Conservation (phyloP, 2,329 filamentous ascomycete species). For the Fusarium floridanum region DNA sequence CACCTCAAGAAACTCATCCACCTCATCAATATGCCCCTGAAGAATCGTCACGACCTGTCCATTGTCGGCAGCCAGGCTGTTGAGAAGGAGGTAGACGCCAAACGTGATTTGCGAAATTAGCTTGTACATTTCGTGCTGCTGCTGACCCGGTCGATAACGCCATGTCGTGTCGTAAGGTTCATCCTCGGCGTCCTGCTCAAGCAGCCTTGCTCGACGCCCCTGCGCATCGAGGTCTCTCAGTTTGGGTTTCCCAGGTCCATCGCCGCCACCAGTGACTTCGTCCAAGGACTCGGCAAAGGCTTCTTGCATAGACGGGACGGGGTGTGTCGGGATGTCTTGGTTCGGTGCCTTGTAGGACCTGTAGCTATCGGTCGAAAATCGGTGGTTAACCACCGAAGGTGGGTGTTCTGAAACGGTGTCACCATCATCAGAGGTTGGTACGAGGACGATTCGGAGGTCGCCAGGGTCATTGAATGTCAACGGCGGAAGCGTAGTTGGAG, state of each 20-base stretch:
- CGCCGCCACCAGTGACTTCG: slow-evolving; percentile 70
- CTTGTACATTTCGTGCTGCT: slow-evolving; percentile 90
- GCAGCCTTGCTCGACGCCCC: slow-evolving; percentile 73
- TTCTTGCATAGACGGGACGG: slow-evolving; percentile 80
- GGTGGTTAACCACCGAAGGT: slow-evolving; percentile 31
- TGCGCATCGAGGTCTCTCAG: slow-evolving; percentile 68
- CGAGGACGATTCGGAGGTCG: slow-evolving; percentile 49
- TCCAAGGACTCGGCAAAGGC: slow-evolving; percentile 86
- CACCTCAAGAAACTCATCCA: slow-evolving; percentile 90
- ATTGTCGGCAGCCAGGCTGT: slow-evolving; percentile 89
- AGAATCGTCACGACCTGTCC: slow-evolving; percentile 89
- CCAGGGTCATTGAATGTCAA: slow-evolving; percentile 46
- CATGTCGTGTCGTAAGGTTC: slow-evolving; percentile 80
- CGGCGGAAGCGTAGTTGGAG: slow-evolving; percentile 47
- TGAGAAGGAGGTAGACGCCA: slow-evolving; percentile 88
- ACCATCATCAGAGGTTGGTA: slow-evolving; percentile 43
- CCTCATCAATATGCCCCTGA: slow-evolving; percentile 91
- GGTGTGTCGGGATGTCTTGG: slow-evolving; percentile 64
- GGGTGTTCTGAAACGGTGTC: slow-evolving; percentile 19
- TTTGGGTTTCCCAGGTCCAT: slow-evolving; percentile 62
- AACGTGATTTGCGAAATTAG: slow-evolving; percentile 93
- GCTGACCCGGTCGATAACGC: slow-evolving; percentile 80
- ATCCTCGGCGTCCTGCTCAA: slow-evolving; percentile 77
- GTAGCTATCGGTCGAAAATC: slow-evolving; percentile 39
- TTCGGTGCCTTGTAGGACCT: slow-evolving; percentile 39